A percentile compares a stretch with the other conserved stretches of the same genome.
Evolutionary conservation across 2,329 filamentous ascomycete genomes (phyloP).

Genomic region (Colletotrichum eleusines): DNA sequence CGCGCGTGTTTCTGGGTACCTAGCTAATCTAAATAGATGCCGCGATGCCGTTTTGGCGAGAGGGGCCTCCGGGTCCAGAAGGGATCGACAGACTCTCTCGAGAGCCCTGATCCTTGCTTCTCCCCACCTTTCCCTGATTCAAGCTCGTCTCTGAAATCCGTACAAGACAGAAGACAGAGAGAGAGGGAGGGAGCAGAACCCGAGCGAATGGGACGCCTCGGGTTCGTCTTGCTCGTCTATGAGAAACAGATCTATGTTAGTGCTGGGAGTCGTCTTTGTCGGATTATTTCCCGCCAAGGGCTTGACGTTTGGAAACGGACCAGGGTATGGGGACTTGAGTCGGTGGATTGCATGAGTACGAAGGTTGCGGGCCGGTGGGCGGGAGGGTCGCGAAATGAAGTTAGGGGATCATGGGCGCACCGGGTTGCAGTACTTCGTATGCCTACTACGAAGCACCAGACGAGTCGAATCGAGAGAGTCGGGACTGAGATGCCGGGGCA

Average conservation of each 20-base stretch:
- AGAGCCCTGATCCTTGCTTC: neutral
- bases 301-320: conserved; percentile 33
- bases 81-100: neutral
- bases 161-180: too few relatives aligned
- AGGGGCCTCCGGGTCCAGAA: neutral
- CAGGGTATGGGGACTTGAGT: neutral
- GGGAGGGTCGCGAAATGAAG: conserved; percentile 26
- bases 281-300: conserved; percentile 13
- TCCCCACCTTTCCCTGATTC: neutral
- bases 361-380: too few relatives aligned
- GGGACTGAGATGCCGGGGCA: neutral
- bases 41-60: neutral
- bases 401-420: conserved; percentile 21
- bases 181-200: neutral
- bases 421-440: neutral
- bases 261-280: neutral
- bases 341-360: too few relatives aligned
- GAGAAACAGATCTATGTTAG: too few relatives aligned
- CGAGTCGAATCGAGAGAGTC: neutral
- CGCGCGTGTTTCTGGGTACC: neutral
- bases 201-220: conserved; percentile 22
- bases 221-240: conserved; percentile 13
- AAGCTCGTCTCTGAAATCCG: neutral
- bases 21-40: neutral
- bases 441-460: too few relatives aligned